Conservation (phyloP, 2,329 filamentous ascomycete genomes). For the Dactylellina drechsleri region DNA sequence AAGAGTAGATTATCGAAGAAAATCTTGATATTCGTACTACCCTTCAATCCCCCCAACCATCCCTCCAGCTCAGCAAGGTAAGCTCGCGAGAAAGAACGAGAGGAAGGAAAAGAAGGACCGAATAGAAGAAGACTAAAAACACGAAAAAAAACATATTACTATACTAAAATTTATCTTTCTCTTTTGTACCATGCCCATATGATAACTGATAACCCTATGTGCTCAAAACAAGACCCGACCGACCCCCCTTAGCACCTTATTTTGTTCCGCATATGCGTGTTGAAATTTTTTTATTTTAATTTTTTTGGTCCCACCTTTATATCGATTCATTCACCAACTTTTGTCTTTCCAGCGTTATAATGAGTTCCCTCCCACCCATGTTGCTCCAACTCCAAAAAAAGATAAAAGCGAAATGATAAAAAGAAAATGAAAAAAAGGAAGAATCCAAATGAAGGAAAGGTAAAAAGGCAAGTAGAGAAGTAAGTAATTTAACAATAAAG, state of each 20-base stretch:
- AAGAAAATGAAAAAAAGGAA: conserved; percentile 19
- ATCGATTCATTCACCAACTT: conserved; percentile 51
- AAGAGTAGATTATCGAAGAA: too few relatives aligned
- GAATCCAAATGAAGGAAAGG: conserved; percentile 8
- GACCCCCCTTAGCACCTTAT: conserved; percentile 23
- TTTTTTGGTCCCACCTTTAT: conserved; percentile 24
- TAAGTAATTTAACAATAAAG: neutral
- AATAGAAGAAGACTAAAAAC: conserved; percentile 7
- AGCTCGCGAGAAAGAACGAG: neutral
- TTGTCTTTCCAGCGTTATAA: conserved; percentile 55
- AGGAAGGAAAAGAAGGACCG: neutral
- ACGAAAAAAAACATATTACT: conserved; percentile 17
- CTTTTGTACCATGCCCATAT: conserved; percentile 1
- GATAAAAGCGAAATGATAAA: conserved; percentile 12
- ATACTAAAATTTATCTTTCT: neutral
- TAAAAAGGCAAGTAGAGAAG: neutral
- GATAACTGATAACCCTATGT: conserved; percentile 4
- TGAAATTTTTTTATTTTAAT: neutral
- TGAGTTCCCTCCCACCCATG: conserved; percentile 54
- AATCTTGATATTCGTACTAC: too few relatives aligned
- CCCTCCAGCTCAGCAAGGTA: neutral
- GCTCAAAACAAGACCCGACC: conserved; percentile 44
- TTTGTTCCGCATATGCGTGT: too few relatives aligned
- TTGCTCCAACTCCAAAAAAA: conserved; percentile 54
- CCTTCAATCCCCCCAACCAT: too few relatives aligned